phyloP scores from a whole-genome alignment of 345 rosid genomes.

The Iberis pinnata region DNA sequence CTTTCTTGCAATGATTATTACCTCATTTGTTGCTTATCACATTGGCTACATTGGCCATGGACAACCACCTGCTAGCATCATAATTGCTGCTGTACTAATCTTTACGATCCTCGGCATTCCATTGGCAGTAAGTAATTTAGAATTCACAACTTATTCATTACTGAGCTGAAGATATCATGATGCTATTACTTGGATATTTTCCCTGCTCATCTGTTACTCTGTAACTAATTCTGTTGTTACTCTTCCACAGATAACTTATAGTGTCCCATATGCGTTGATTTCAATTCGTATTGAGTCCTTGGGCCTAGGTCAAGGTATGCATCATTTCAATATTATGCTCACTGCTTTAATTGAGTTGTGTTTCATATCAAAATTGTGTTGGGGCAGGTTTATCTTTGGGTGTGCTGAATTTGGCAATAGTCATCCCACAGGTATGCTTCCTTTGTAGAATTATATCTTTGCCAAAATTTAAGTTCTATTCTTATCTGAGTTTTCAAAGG shows the following conservation, averaged over 20 bases:
- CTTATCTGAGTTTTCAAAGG: constrained; percentile 7
- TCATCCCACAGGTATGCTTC: constrained; percentile 76
- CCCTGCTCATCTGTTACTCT: not conserved
- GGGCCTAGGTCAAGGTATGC: constrained; percentile 93
- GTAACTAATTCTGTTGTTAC: constrained; percentile 26
- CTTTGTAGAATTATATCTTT: not conserved
- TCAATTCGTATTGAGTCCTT: constrained; percentile 73
- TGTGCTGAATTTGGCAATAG: constrained; percentile 85
- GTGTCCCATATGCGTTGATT: constrained; percentile 91
- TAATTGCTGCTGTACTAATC: constrained; percentile 52
- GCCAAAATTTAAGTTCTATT: not conserved
- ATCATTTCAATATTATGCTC: constrained; percentile 14
- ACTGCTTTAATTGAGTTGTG: constrained; percentile 3
- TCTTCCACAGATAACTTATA: constrained; percentile 71
- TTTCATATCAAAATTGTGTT: constrained; percentile 23
- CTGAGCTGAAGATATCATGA: constrained; percentile 7
- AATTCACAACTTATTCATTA: not conserved
- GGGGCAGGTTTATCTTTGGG: constrained; percentile 79
- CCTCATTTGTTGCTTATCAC: constrained; percentile 52
- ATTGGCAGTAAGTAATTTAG: constrained; percentile 64
- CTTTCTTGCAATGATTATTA: constrained; percentile 69
- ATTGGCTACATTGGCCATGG: constrained; percentile 47
- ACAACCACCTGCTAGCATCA: constrained; percentile 65
- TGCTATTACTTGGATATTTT: not conserved
- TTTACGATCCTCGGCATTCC: constrained; percentile 81